Base-by-base conservation (phyloP, 305 asterid genomes). In the Rubia occidens region DNA sequence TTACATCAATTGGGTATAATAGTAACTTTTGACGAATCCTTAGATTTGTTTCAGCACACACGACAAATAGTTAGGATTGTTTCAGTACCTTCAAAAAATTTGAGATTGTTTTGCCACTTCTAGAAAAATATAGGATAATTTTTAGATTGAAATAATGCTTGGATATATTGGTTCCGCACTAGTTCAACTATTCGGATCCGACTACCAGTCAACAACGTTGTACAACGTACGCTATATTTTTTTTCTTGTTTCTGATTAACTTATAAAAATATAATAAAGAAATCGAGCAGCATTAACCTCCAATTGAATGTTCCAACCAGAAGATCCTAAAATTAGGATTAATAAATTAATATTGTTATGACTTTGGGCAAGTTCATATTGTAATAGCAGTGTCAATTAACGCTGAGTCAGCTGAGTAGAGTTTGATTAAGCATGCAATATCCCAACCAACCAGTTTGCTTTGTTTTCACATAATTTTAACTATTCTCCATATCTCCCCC, bases 361-460 rank as follows among this genome's bases (percentile, higher is more conserved):
- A 53, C 47, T 72, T 56, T 60, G 10, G 15, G 8, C 5, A 6
- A 21, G 11, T 54, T 17, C 26, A 21, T 72, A 39, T 17, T 64
- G 10, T 64, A 72, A 17, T 55, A 55, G 61, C 59, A 55, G 71
- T 72, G 71, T 65, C 71, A 40, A 72, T 65, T 72, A 53, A n/a
- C 14, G 56, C 44, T 72, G 76, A 72, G 66, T 72, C 76, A 65
- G 45, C 49, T 29, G 21, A 13, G 53, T 26, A n/a, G 11, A 3
- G 54, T 7, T 63, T 44, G 43, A 56, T 68, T 68, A 24, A 21
- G 53, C 64, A 39, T 55, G 72, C 65, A 39, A 68, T 32, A 39
- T n/a, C 44, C 66, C 66, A 58, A 18, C 58, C 58, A 69, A 56
- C 20, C 66, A 40, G 0, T 63, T 62, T 32, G 55, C 43, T 20